These are phyloP conservation scores for Solanum peruvianum DNA, from an alignment of 257 asterid genomes.

Conservation along the genomic window DNA sequence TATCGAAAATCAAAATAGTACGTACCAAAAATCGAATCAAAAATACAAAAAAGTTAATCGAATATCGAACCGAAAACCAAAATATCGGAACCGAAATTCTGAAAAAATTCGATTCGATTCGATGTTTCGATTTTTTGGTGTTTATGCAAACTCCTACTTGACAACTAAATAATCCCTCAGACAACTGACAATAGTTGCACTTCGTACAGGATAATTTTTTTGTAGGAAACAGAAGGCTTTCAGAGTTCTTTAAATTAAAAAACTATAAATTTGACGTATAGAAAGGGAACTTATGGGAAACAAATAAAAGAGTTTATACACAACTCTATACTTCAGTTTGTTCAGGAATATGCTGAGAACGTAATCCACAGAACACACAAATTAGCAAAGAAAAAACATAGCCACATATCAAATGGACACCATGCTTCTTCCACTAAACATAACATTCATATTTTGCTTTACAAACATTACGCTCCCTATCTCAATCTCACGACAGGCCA, in stretches of 20 bases:
- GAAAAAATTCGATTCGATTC: no score
- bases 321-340: neutral
- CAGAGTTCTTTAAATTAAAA: neutral
- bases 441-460: neutral
- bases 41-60: no score
- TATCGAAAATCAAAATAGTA: no score
- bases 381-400: neutral
- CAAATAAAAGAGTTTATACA: neutral
- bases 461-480: constrained; percentile 12
- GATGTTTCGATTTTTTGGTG: no score
- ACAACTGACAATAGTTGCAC: no score
- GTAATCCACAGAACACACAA: neutral
- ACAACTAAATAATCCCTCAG: no score
- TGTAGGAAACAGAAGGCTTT: neutral
- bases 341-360: neutral
- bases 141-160: no score
- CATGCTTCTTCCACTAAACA: neutral
- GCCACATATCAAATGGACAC: neutral
- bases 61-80: no score
- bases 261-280: neutral
- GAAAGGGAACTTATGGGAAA: neutral
- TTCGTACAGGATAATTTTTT: no score
- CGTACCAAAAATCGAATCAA: no score
- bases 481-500: constrained; percentile 72
- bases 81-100: no score